Evolutionary conservation across 2,329 filamentous ascomycete genomes (phyloP), one percentile per base, ranked within the genome.

Genomic region (Trichoderma gracile): DNA sequence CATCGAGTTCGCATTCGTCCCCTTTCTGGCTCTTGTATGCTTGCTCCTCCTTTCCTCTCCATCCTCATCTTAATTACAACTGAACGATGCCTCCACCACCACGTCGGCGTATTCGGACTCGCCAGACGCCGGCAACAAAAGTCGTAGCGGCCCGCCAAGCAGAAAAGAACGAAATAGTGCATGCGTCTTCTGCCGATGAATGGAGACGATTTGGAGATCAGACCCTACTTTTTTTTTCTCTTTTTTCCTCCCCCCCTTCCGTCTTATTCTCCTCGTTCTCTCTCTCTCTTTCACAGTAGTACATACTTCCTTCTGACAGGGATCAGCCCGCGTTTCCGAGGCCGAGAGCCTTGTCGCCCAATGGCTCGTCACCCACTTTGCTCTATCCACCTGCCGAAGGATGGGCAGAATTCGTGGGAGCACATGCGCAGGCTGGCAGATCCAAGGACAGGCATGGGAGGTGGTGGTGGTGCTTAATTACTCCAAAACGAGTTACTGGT

Each of bases 51-150:
- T 59, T 23, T 21, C 12, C 21, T n/a, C 15, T 49, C 23, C 9
- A 8, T n/a, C n/a, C 19, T 55, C 19, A 19, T n/a, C 8, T 40
- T 53, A 53, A 14, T 40, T 53, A 53, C 21, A 6, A 5, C 25
- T 3, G 10, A 2, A 8, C 21, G 46, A 23, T 23, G 21, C 38
- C 33, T 49, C 17, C 43, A 40, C 33, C 45, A 40, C 33, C 30
- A 40, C 30, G 21, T 46, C 61, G 61, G 52, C 61, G 61, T 63
- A 63, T 63, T 63, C 61, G 61, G 61, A 63, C 45, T 63, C 61
- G 61, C 52, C 59, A 54, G 59, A 27, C 58, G 47, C 58, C 47
- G 47, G 38, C 38, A 12, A 8, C 21, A 5, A 38, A 38, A 21
- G 23, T 53, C 33, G 40, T 61, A n/a, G 58, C 47, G 58, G 57